Evolutionary conservation across 2,329 filamentous ascomycete species (phyloP).

Genomic region (Cephalotrichum gorgonifer): DNA sequence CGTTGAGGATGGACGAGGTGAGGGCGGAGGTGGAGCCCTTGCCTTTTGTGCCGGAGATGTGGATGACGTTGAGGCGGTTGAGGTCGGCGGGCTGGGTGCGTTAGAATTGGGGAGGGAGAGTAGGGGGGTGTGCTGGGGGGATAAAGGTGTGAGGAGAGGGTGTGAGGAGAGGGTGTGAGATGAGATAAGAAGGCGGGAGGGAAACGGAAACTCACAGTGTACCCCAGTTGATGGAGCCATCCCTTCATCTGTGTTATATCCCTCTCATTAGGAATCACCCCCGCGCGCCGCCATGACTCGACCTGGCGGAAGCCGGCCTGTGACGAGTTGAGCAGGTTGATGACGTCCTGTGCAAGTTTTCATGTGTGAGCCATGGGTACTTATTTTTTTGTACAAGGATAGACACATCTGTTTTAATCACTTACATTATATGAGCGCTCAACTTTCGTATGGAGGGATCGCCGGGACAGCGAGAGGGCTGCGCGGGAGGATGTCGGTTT

Average conservation of each 20-base stretch:
- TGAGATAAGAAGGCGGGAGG: not conserved
- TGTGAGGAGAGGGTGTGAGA: not conserved
- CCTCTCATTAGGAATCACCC: constrained; percentile 57
- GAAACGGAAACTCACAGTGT: constrained; percentile 37
- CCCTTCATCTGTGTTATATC: constrained; percentile 69
- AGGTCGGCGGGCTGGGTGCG: constrained; percentile 32
- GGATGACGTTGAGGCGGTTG: constrained; percentile 53
- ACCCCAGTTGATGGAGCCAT: constrained; percentile 69
- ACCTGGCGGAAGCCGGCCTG: constrained; percentile 81
- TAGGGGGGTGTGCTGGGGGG: not conserved
- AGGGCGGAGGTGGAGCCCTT: constrained; percentile 67
- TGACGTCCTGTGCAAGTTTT: constrained; percentile 65
- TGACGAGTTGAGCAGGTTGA: constrained; percentile 76
- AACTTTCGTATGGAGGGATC: constrained; percentile 16
- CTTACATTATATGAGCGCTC: constrained; percentile 46
- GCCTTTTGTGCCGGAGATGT: constrained; percentile 67
- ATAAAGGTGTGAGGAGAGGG: not conserved
- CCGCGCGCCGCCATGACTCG: constrained; percentile 66
- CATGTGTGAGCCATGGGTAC: too few species aligned
- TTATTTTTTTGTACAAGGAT: too few species aligned
- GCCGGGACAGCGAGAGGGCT: not conserved
- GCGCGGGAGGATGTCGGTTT: not conserved
- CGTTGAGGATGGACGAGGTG: constrained; percentile 49
- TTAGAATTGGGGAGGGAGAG: constrained; percentile 1
- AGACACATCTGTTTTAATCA: constrained; percentile 23